Conservation (phyloP, 441 rosid genomes). For the Dalechampia spathulata region DNA sequence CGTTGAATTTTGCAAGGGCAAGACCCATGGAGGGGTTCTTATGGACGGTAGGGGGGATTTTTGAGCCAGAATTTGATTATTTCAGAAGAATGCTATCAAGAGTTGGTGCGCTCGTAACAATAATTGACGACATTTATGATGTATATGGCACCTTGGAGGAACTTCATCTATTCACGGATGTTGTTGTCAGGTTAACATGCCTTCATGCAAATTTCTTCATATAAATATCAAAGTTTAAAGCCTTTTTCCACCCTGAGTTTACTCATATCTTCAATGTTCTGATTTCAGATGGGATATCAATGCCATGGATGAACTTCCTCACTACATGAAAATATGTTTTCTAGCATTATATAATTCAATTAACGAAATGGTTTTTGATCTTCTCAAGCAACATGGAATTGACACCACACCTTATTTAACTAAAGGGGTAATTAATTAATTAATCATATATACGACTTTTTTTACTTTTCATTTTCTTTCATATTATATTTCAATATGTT, state of each 20-base stretch:
- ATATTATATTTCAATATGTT: too few species aligned
- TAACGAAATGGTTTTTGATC: constrained; percentile 12
- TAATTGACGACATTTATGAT: constrained; percentile 17
- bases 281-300: constrained; percentile 22
- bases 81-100: not conserved
- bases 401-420: not conserved
- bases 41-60: constrained; percentile 1
- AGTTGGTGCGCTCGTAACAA: constrained; percentile 2
- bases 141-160: constrained; percentile 16
- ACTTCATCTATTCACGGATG: constrained; percentile 6
- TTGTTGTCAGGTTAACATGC: constrained; percentile 10
- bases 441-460: too few species aligned
- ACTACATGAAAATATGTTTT: constrained; percentile 26
- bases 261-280: too few species aligned
- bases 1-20: constrained; percentile 11
- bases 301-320: constrained; percentile 19
- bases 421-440: too few species aligned
- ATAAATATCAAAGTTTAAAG: too few species aligned
- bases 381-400: constrained; percentile 13
- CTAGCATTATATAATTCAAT: constrained; percentile 11
- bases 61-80: constrained; percentile 9
- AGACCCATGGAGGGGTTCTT: constrained; percentile 9
- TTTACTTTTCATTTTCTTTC: too few species aligned
- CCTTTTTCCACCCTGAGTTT: too few species aligned
- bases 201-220: too few species aligned